Conservation (phyloP, 176 grass and related monocot genomes). For the Alloteropsis semialata region DNA sequence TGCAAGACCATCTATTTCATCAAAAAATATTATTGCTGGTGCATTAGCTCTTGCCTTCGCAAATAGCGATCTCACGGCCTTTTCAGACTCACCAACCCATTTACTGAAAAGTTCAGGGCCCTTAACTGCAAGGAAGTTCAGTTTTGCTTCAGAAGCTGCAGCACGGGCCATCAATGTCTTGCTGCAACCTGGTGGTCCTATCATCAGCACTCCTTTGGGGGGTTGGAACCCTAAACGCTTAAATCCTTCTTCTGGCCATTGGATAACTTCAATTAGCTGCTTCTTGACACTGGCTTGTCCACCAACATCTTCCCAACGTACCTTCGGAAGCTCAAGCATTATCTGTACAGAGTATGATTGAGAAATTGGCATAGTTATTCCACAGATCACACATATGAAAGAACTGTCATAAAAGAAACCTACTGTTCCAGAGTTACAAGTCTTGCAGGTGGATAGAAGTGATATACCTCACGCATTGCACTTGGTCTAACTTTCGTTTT, state of each 20-base stretch:
- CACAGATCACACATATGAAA: not conserved
- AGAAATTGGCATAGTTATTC: not conserved
- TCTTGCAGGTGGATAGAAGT: conserved; percentile 5
- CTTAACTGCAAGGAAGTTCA: conserved; percentile 93
- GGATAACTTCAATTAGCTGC: conserved; percentile 82
- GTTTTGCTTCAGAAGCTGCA: conserved; percentile 90
- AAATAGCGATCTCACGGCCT: conserved; percentile 83
- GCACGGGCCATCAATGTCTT: conserved; percentile 97
- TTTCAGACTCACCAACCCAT: conserved; percentile 98
- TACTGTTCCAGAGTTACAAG: not conserved
- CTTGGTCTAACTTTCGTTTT: conserved; percentile 91
- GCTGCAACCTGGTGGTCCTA: conserved; percentile 92
- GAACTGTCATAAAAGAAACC: not conserved
- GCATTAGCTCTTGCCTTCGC: conserved; percentile 80
- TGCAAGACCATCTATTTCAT: conserved; percentile 98
- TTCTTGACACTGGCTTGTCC: conserved; percentile 77
- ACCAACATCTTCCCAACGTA: conserved; percentile 88
- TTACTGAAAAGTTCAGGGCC: conserved; percentile 98
- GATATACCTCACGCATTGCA: conserved; percentile 93
- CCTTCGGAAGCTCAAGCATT: conserved; percentile 85
- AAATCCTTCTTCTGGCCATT: conserved; percentile 75
- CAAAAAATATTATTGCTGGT: conserved; percentile 94
- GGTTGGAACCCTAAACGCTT: conserved; percentile 56
- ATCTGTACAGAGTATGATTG: conserved; percentile 47
- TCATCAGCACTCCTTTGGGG: conserved; percentile 80